A percentile compares a stretch with the other conserved stretches of the same genome.
phyloP scores from a whole-genome alignment of 83 land plant genomes.

The Thuja plicata region DNA sequence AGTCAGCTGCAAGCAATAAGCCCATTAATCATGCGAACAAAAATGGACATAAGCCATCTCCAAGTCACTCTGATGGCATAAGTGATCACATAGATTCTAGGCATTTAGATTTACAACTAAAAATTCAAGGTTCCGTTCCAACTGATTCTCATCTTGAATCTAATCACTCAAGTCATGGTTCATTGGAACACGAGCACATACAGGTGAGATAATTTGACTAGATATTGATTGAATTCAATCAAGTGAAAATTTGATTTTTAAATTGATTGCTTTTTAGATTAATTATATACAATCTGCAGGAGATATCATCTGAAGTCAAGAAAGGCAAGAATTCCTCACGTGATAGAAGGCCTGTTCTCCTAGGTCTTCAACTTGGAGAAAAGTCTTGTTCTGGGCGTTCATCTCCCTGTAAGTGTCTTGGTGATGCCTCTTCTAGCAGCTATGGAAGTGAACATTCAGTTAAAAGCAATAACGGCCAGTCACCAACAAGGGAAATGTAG shows the following conservation, averaged over 20 bases:
- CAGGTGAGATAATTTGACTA: constrained; percentile 9
- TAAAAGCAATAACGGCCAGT: background rate
- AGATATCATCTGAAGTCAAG: constrained; percentile 9
- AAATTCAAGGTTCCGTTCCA: constrained; percentile 10
- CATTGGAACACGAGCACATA: constrained; percentile 12
- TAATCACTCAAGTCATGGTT: constrained; percentile 3
- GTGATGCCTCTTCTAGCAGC: constrained; percentile 13
- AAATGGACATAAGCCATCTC: background rate
- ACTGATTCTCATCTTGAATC: constrained; percentile 7
- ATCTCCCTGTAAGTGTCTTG: constrained; percentile 1
- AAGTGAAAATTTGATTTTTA: background rate
- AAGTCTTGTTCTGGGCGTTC: constrained; percentile 4
- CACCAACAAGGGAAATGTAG: background rate
- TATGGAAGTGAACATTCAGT: constrained; percentile 7
- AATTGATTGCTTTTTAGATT: background rate
- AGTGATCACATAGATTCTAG: constrained; percentile 1
- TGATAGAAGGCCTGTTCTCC: background rate
- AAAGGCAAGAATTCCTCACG: background rate
- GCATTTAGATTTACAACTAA: constrained; percentile 7
- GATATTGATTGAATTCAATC: background rate
- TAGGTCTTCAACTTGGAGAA: background rate
- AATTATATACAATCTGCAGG: constrained; percentile 3
- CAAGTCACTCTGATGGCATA: constrained; percentile 10
- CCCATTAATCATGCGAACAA: background rate
- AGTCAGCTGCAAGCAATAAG: background rate